Base-by-base conservation (phyloP, 2,329 filamentous ascomycete species). In the Fusarium paranaense region DNA sequence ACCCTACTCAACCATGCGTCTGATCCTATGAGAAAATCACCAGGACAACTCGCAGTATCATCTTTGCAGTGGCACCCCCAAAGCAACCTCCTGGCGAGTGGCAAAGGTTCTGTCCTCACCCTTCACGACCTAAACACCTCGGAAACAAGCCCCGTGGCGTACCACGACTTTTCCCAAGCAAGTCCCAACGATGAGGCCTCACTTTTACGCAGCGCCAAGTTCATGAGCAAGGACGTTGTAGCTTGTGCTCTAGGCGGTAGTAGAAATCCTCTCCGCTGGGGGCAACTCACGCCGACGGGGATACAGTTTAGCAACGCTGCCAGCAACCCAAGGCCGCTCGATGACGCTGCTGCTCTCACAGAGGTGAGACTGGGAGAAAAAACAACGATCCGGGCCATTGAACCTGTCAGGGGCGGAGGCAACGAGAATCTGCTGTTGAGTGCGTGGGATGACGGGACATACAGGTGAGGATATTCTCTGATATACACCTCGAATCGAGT, bases 381-480 rank as follows among this genome's bases (percentile, higher is more conserved):
- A 64, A 82, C 79, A 6, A 86, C 83, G 1, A 83, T 87, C 13
- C 80, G 86, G 37, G 86, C 87, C 0, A 82, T 90, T 4, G 83
- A 88, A 37, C 84, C 86, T 1, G 80, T 89, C 0, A 78, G 82
- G 16, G 74, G 78, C 3, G 78, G 77, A 13, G 81, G 83, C 1
- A 81, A 80, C 22, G 80, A 81, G 1, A 84, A 82, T 25, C 78
- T 88, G 2, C 75, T 90, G 8, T 82, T 90, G 14, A 87, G 84
- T 64, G 83, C 87, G 5, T 90, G 88, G 87, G 84, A 86, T 50
- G 87, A 90, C 63, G 88, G 88, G 10, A 88, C 85, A 1, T 84
- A 85, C 62, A 83, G 85, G 77, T 80, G 67, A 63, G 78, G 70
- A 52, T 18, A 8, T 40, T 16, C 58, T 27, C 25, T 27, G 6